Base-by-base conservation (phyloP, 164 flowering plant species). In the Tetracentron sinense region DNA sequence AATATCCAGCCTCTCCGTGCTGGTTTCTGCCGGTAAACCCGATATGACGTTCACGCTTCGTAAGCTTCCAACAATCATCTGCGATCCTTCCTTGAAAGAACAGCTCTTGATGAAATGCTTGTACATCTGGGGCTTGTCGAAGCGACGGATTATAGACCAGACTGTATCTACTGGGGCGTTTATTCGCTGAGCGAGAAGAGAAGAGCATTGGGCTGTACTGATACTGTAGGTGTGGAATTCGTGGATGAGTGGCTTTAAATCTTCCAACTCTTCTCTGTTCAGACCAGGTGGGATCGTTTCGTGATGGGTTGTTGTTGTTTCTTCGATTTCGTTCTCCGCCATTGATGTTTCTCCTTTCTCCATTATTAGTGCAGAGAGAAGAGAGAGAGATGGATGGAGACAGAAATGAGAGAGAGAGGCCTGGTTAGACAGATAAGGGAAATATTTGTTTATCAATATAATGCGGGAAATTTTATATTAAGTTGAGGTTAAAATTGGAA, bases 151-250 rank as follows among this genome's bases (percentile, higher is more conserved):
- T n/a, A n/a, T n/a, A n/a, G n/a, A n/a, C n/a, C 98, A 94, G 7
- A 94, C 95, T 31, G 55, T 28, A 12, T 74, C 62, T 19, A 59
- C 57, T 4, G 98, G 89, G 26, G 96, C 95, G 68, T 77, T 54
- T 61, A 89, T 69, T 35, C 79, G 88, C 56, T 93, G 96, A 0
- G 86, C 85, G 50, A 91, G 82, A 5, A 90, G 69, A 53, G 98
- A 94, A 2, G 92, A 89, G 78, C 97, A 90, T 74, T 83, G 80
- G 38, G 78, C 75, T 2, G 73, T 33, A 61, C 70, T 64, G 62
- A 80, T 62, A 3, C 22, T 54, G 82, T 87, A 91, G 28, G 70
- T 77, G 81, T 91, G 97, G 75, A 69, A 81, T 61, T 83, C 82
- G 29, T 55, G 33, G 62, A 91, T 75, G 47, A 57, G 20, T 21